phyloP scores from a whole-genome alignment of 2,329 filamentous ascomycete genomes.

The Bipolaris sorokiniana region DNA sequence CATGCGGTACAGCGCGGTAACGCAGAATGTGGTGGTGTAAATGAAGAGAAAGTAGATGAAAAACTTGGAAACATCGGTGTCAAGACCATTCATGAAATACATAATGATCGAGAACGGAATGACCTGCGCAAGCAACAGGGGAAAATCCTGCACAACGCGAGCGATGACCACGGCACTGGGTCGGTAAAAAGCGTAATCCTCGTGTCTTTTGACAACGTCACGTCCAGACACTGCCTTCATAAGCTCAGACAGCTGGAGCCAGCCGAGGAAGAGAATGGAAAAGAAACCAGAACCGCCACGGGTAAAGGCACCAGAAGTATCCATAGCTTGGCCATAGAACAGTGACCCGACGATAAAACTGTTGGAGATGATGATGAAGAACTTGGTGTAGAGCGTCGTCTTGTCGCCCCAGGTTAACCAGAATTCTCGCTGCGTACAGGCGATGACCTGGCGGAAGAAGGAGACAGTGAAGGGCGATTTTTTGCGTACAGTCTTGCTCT shows the following conservation, averaged over 20 bases:
- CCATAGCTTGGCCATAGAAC: constrained; percentile 71
- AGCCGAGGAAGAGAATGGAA: constrained; percentile 69
- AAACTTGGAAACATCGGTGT: constrained; percentile 66
- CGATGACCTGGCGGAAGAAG: constrained; percentile 72
- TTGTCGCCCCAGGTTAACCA: constrained; percentile 80
- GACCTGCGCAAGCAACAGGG: constrained; percentile 64
- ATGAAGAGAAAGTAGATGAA: constrained; percentile 71
- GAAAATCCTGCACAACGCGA: constrained; percentile 67
- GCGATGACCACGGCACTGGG: constrained; percentile 69
- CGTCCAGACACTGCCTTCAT: constrained; percentile 78
- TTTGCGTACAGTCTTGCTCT: constrained; percentile 69
- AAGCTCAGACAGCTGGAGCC: constrained; percentile 78
- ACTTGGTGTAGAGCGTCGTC: constrained; percentile 73
- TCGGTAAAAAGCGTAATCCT: constrained; percentile 72
- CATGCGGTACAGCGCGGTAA: constrained; percentile 70
- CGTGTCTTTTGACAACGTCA: constrained; percentile 70
- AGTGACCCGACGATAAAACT: constrained; percentile 77
- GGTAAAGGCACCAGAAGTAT: constrained; percentile 67
- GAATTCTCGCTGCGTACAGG: constrained; percentile 74
- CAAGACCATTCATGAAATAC: constrained; percentile 69
- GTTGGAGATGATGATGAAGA: constrained; percentile 78
- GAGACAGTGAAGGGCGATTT: constrained; percentile 79
- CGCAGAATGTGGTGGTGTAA: constrained; percentile 66
- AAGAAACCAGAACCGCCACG: constrained; percentile 70
- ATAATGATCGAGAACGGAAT: constrained; percentile 66